phyloP scores from a whole-genome alignment of 345 rosid genomes.

The Syzygium jambos region DNA sequence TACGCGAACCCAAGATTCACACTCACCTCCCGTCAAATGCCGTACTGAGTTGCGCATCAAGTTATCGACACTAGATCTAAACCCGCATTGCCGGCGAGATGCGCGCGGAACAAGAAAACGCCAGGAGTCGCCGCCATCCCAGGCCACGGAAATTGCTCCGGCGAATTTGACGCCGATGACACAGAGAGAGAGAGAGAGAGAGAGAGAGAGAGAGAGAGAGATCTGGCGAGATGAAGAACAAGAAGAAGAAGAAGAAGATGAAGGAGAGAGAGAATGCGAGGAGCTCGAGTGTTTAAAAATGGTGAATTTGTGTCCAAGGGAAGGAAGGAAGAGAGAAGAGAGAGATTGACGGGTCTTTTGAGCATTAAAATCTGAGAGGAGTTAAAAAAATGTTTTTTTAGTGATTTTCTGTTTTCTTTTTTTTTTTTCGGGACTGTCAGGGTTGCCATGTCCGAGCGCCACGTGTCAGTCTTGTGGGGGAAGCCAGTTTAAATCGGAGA shows the following conservation, averaged over 20 bases:
- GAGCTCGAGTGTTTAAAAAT: too few species aligned
- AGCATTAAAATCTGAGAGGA: too few species aligned
- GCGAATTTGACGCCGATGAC: too few species aligned
- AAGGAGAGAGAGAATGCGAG: neutral
- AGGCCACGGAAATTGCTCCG: neutral
- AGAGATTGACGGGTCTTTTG: too few species aligned
- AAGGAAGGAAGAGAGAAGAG: too few species aligned
- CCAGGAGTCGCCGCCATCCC: neutral
- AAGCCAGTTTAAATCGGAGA: too few species aligned
- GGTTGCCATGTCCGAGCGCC: too few species aligned
- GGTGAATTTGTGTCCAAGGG: too few species aligned
- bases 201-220: neutral
- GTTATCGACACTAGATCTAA: neutral
- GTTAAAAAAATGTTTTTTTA: too few species aligned
- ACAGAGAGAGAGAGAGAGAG: neutral
- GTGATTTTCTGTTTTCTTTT: too few species aligned
- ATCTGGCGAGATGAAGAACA: too few species aligned
- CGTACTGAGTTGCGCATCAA: neutral
- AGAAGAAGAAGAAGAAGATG: neutral
- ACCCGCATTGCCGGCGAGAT: neutral
- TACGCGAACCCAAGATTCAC: neutral
- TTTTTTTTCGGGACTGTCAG: too few species aligned
- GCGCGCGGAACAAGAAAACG: neutral
- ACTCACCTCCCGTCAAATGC: neutral
- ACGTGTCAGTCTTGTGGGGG: neutral